These are phyloP conservation scores for Hypoxylon fragiforme DNA, from an alignment of 495 filamentous ascomycete species.

Conservation along the genomic window DNA sequence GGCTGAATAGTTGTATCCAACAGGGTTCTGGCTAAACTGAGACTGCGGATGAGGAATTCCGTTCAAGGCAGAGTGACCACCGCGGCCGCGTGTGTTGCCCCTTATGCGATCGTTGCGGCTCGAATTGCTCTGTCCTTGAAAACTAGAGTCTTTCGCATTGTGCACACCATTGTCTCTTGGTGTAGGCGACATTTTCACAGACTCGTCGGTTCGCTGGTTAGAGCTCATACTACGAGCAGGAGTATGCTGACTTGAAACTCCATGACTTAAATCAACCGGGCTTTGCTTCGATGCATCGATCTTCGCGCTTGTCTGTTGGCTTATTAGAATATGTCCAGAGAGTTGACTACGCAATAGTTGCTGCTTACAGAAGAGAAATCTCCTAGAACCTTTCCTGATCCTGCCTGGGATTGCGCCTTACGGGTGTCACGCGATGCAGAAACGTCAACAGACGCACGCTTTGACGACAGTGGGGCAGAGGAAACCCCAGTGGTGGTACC, in stretches of 20 bases:
- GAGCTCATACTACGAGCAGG: conserved; percentile 7
- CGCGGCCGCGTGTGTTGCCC: conserved; percentile 32
- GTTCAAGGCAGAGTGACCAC: conserved; percentile 25
- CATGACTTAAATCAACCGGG: conserved; percentile 21
- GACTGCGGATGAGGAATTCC: conserved; percentile 26
- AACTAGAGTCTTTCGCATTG: conserved; percentile 18
- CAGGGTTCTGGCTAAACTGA: conserved; percentile 24
- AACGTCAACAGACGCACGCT: conserved; percentile 53
- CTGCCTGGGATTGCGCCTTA: conserved; percentile 23
- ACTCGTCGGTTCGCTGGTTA: conserved; percentile 28
- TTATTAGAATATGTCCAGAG: too few species aligned
- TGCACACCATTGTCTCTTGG: conserved; percentile 25
- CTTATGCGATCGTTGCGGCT: conserved; percentile 30
- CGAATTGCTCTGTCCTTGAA: conserved; percentile 22
- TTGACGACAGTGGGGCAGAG: conserved; percentile 31
- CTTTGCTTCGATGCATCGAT: conserved; percentile 25
- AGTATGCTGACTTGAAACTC: conserved; percentile 5
- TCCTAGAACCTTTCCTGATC: conserved; percentile 16
- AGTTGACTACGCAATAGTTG: too few species aligned
- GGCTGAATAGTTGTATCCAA: conserved; percentile 20
- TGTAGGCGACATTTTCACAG: conserved; percentile 12
- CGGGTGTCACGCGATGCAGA: conserved; percentile 42
- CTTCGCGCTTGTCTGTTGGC: conserved; percentile 19
- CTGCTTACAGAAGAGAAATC: conserved; percentile 29
- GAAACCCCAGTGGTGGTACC: conserved; percentile 11